Base-by-base conservation (phyloP, 75 land plant species). In the Selaginella tamariscina region DNA sequence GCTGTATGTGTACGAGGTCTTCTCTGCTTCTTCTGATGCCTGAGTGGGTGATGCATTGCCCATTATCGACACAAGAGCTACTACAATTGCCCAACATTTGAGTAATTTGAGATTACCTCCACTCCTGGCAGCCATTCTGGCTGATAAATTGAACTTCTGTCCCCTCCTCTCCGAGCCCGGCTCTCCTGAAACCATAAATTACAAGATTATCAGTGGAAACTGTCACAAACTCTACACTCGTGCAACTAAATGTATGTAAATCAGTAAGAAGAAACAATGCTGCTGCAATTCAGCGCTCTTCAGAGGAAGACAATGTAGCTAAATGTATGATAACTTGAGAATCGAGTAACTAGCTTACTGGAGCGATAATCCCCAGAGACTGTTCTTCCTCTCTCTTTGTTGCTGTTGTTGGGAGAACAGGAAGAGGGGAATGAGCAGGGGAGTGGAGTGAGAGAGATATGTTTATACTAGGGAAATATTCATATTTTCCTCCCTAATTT, bases 241-340 rank as follows among this genome's bases (percentile, higher is more conserved):
- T 5, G 11, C 5, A 15, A 39, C 49, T 15, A 39, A 39, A 39
- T 5, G 49, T 15, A 39, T 5, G 49, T 15, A 39, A 39, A 5
- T 5, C 49, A 39, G 49, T 5, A 15, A 5, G 15, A 15, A 15
- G 49, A 39, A 15, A 15, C 11, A 39, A 15, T 39, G 49, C n/a
- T n/a, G n/a, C n/a, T n/a, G n/a, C n/a, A n/a, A 39, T 39, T 39
- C 49, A 15, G 49, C 49, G 49, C 49, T 39, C 49, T 39, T 39
- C 15, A 15, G 49, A 39, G 49, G 49, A 15, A 39, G 49, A 39
- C 11, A 39, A 15, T 5, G 15, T 5, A 39, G 49, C 11, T 5
- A 5, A 15, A 15, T 5, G 49, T 15, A 39, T 5, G 15, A 5
- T 5, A 39, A 39, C 15, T 39, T 39, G 11, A 39, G 11, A 39